Evolutionary conservation across 305 asterid genomes (phyloP), one percentile per base, ranked within the genome.

Genomic region (Rubia balearica): DNA sequence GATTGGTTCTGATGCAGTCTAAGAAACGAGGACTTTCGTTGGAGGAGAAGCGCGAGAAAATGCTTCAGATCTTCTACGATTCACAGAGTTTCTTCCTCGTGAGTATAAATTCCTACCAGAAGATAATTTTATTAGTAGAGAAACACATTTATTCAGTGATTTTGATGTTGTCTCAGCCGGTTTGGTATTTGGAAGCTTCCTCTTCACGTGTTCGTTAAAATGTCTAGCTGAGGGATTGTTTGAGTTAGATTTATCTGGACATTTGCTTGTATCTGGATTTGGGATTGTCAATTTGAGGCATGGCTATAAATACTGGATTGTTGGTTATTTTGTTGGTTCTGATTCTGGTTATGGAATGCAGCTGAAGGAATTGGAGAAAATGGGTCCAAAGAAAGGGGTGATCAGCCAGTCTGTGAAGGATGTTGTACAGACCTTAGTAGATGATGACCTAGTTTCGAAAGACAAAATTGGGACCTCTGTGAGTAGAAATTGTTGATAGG

Each of bases 391-490:
- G 81, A 93, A 86, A 78, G 98, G 98, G 0, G 97, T 93, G n/a
- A 93, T 93, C 67, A 73, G 84, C 64, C 97, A 94, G 85, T 88
- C 98, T 22, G 98, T 91, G 42, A 91, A 91, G 86, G 97, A 94
- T 69, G 96, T 94, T 48, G 69, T 89, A 81, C 97, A 94, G 79
- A 75, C 78, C 80, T 85, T 94, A 68, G 98, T 91, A 71, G 98
- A 94, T 8, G 97, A 94, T 75, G 97, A 94, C 79, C 96, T 94
- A 57, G 98, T 94, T 70, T 82, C 82, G 83, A 94, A 94, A 77
- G 98, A 94, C 87, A 91, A 91, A 83, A 94, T 94, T 73, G 98
- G 97, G 80, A 94, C 97, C 75, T 91, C 98, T 24, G 98, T 94
- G 79, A 83, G 98, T 86, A 74, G 64, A 64, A 74, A 76, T 71